Evolutionary conservation across 306 rosid genomes (phyloP), one percentile per base, ranked within the genome.

Genomic region (Vigna mungo): DNA sequence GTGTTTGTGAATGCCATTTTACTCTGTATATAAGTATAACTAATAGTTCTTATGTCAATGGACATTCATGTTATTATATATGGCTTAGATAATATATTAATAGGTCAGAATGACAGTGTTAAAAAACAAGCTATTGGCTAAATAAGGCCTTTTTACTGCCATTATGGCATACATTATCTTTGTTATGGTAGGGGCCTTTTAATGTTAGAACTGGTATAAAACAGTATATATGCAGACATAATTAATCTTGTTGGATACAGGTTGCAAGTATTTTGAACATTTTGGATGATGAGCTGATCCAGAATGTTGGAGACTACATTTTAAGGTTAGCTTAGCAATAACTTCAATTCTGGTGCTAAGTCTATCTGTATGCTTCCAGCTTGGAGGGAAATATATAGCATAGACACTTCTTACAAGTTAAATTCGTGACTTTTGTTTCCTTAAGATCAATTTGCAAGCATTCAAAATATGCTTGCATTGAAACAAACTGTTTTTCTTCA

Each of bases 231-330:
- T 58, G 16, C 27, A 70, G 74, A 79, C 81, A 62, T 25, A 11
- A 8, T 48, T 18, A 63, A 78, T 84, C 71, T 84, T 64, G 55
- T 72, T 61, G 66, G 82, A 62, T 44, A 36, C 90, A 92, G 98
- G 96, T 87, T 74, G 97, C 97, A 54, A 94, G 98, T 85, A 74
- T 94, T 80, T 74, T 94, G 89, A 94, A 92, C 84, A 88, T 92
- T 81, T 86, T 94, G 89, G 92, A 94, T 79, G 86, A 87, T 61
- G 92, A 92, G 44, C 86, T 94, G 80, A 80, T 88, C 81, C 86
- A 74, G 62, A 90, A 89, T 84, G 95, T 88, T 75, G 97, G 97
- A 79, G 87, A 84, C 76, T 94, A 83, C 89, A 90, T 94, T 52
- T 44, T 79, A 80, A 94, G 98, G 98, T 94, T 72, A 77, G 93